These are phyloP conservation scores for Solanum chiquidenum DNA, from an alignment of 257 asterid genomes.

Conservation along the genomic window DNA sequence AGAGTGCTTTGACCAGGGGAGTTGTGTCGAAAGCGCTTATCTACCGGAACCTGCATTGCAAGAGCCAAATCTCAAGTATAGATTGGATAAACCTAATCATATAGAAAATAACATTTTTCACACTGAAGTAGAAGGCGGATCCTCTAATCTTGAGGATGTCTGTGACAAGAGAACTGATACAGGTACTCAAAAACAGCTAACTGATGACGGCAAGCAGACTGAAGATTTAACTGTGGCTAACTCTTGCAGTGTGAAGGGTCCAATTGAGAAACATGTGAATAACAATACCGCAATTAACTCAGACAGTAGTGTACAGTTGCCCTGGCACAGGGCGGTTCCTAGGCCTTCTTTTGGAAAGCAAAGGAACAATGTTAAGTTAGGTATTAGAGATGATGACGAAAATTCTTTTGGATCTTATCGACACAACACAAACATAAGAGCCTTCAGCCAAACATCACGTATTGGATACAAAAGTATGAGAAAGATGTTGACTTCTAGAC, in stretches of 20 bases:
- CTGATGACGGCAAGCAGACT: conserved; percentile 20
- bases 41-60: conserved; percentile 28
- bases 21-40: conserved; percentile 67
- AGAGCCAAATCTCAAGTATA: conserved; percentile 29
- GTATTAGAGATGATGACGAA: conserved; percentile 94
- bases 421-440: conserved; percentile 52
- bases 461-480: conserved; percentile 52
- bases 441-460: conserved; percentile 49
- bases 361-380: conserved; percentile 71
- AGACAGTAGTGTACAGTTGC: conserved; percentile 77
- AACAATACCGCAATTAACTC: conserved; percentile 43
- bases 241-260: conserved; percentile 47
- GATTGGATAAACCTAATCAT: conserved; percentile 17
- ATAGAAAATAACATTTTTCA: conserved; percentile 29
- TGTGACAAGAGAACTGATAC: conserved; percentile 21
- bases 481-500: conserved; percentile 62
- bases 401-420: conserved; percentile 71
- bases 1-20: conserved; percentile 63
- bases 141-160: conserved; percentile 13
- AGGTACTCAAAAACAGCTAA: conserved; percentile 17
- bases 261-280: conserved; percentile 40
- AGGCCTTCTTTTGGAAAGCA: conserved; percentile 49
- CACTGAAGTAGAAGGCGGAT: conserved; percentile 12
- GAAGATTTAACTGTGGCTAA: conserved; percentile 37
- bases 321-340: conserved; percentile 60